phyloP scores from a whole-genome alignment of 805 yeast species.

The Yarrowia osloensis region DNA sequence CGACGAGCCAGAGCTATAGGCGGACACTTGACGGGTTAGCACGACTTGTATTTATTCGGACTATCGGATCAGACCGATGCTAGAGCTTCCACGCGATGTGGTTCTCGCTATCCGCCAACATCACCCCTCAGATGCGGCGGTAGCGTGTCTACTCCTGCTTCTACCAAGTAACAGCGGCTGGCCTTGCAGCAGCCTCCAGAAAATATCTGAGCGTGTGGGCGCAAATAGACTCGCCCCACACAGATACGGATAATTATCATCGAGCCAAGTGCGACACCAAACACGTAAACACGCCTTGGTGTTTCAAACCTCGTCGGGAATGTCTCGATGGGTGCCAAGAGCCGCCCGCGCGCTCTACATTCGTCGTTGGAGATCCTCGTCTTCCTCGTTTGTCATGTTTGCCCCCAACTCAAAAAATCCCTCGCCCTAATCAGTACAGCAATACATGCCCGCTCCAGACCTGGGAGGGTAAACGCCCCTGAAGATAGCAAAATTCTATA shows the following conservation, averaged over 20 bases:
- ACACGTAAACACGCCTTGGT: conserved; percentile 14
- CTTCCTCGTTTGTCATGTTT: not conserved
- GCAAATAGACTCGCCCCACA: not conserved
- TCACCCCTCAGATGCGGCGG: not conserved
- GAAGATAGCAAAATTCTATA: conserved; percentile 11
- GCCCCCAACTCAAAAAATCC: not conserved
- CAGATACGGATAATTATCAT: not conserved
- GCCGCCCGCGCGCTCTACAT: not conserved
- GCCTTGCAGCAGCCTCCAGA: not conserved
- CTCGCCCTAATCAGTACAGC: conserved; percentile 20
- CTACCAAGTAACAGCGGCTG: not conserved
- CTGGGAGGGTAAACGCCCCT: not conserved
- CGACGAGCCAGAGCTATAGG: not conserved
- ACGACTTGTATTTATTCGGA: not conserved
- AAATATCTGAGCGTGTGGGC: not conserved
- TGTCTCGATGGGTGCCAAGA: not conserved
- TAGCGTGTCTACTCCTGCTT: conserved; percentile 2
- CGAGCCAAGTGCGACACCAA: not conserved
- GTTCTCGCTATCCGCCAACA: too few species aligned
- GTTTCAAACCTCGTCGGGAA: not conserved
- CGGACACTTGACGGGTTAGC: not conserved
- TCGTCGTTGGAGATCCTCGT: not conserved
- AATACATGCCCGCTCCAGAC: not conserved
- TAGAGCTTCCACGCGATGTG: too few species aligned
- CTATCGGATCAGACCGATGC: too few species aligned